phyloP scores from a whole-genome alignment of 495 filamentous ascomycete genomes.

The Alectoria sarmentosa region DNA sequence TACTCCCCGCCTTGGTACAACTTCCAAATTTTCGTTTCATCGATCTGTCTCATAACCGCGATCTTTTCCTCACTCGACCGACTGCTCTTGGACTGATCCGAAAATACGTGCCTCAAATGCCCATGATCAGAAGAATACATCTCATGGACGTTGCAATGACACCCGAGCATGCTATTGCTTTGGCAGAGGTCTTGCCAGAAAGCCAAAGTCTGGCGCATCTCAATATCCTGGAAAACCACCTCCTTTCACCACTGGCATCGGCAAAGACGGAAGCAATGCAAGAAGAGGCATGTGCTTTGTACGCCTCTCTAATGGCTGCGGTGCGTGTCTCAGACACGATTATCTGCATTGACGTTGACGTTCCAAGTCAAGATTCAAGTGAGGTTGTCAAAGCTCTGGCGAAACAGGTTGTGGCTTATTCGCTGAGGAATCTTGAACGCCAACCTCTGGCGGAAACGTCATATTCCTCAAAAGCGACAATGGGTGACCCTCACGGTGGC shows the following conservation, averaged over 20 bases:
- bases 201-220: constrained; percentile 75
- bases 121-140: constrained; percentile 77
- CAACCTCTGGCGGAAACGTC: constrained; percentile 23
- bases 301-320: constrained; percentile 84
- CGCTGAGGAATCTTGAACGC: constrained; percentile 82
- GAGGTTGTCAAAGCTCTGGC: constrained; percentile 90
- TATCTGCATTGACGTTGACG: constrained; percentile 86
- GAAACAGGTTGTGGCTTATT: constrained; percentile 89
- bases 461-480: constrained; percentile 42
- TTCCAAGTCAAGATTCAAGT: constrained; percentile 66
- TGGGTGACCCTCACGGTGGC: constrained; percentile 33
- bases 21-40: constrained; percentile 79
- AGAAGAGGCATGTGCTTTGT: constrained; percentile 91
- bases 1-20: constrained; percentile 67
- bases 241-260: constrained; percentile 59
- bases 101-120: constrained; percentile 76
- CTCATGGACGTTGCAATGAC: constrained; percentile 80
- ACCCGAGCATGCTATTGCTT: constrained; percentile 77
- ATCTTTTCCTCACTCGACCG: constrained; percentile 66
- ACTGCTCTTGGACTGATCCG: constrained; percentile 69
- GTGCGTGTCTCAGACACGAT: constrained; percentile 76
- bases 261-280: constrained; percentile 63
- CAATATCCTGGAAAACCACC: constrained; percentile 77
- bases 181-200: constrained; percentile 87
- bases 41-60: constrained; percentile 83